Base-by-base conservation (phyloP, 148 eudicot genomes). In the Rhododendron molle region DNA sequence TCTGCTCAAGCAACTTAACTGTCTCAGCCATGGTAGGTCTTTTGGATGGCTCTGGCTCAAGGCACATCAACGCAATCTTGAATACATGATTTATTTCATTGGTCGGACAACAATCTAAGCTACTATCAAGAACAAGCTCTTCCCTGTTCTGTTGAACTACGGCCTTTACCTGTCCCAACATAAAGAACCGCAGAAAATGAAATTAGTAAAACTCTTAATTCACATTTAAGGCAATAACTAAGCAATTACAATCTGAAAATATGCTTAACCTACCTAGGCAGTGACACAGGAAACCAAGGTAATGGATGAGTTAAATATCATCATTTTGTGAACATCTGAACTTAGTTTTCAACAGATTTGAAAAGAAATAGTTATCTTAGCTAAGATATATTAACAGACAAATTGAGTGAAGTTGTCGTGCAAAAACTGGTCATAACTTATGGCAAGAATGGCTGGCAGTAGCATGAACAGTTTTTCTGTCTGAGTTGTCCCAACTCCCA, bases 11-110 rank as follows among this genome's bases (percentile, higher is more conserved):
- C 95, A 94, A 89, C 81, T 89, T 95, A 56, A 95, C 88, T 49
- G 93, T 94, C 81, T 94, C 93, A 71, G 88, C 88, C 97, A 96
- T 96, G 44, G 90, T 87, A 26, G 99, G 98, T 85, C 99, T 94
- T 40, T 83, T 91, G 26, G 88, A 83, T 56, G 97, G 96, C 32
- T 95, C 94, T 54, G 92, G 47, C 77, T 96, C 98, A 60, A 96
- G 91, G 90, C 99, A 96, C 93, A 89, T 90, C 84, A 95, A 47
- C 49, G 98, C 96, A 46, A 94, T 87, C 67, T 67, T 89, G 81
- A 96, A 96, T 28, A 91, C 89, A 44, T 82, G 84, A 85, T 88
- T 93, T 44, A 92, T 89, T 91, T 96, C 93, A 50, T 95, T 88
- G 26, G 49, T 11, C 2, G 92, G 91, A 81, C 85, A 92, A 52